Conservation (phyloP, 2,329 filamentous ascomycete genomes). For the Rhinocladiella similis region DNA sequence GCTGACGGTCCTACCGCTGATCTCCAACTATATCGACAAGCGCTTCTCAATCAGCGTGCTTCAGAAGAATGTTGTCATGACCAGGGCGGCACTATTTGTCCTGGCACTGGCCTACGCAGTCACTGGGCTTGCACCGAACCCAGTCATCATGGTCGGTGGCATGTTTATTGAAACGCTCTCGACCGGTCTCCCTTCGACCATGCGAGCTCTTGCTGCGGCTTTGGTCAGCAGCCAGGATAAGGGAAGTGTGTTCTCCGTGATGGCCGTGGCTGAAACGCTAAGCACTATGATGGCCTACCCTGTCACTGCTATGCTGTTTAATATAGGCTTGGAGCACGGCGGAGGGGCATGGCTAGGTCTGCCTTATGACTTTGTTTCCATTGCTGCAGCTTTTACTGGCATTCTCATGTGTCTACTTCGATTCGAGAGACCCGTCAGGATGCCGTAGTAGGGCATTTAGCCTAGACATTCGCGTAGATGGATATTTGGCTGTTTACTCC, state of each 20-base stretch:
- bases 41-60: constrained; percentile 37
- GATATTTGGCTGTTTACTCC: no score
- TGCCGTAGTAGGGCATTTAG: neutral
- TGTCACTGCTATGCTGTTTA: constrained; percentile 47
- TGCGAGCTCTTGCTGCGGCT: constrained; percentile 49
- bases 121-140: constrained; percentile 47
- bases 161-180: constrained; percentile 51
- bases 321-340: constrained; percentile 48
- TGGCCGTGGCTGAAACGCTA: constrained; percentile 50
- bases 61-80: constrained; percentile 48
- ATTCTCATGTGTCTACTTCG: constrained; percentile 13
- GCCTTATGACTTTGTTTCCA: constrained; percentile 38
- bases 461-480: neutral
- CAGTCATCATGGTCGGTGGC: constrained; percentile 45
- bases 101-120: constrained; percentile 47
- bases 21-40: constrained; percentile 41
- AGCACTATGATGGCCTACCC: constrained; percentile 51
- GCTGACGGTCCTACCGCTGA: constrained; percentile 45
- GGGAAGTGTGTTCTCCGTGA: constrained; percentile 50
- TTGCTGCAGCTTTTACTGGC: constrained; percentile 2
- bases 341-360: constrained; percentile 48
- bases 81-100: constrained; percentile 46
- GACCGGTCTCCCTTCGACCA: constrained; percentile 48
- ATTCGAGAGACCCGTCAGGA: constrained; percentile 11
- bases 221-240: constrained; percentile 50